Percentiles rank a stretch among this genome's conserved stretches.
Evolutionary conservation across 352 stramenopile species (phyloP).

Genomic region (Phytopythium montanum): DNA sequence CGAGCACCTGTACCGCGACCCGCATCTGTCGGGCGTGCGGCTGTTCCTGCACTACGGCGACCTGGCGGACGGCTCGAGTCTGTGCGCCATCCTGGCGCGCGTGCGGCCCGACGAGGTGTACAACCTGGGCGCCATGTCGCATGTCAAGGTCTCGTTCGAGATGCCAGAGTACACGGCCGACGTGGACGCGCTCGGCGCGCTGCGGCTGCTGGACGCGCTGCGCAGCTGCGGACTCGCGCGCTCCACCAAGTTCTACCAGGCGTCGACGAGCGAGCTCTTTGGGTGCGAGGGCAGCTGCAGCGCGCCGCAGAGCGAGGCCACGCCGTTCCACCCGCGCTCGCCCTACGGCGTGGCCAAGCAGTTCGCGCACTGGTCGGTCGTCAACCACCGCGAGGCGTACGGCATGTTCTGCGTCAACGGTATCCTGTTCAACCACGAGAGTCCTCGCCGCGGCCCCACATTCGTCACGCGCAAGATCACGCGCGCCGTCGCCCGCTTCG

Average conservation of each 20-base stretch:
- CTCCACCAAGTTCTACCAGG: constrained; percentile 92
- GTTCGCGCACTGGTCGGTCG: constrained; percentile 98
- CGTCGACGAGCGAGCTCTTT: constrained; percentile 98
- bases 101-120: constrained; percentile 98
- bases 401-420: constrained; percentile 94
- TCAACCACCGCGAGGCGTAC: constrained; percentile 99
- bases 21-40: constrained; percentile 91
- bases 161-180: constrained; percentile 99
- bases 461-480: constrained; percentile 99
- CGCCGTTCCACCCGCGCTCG: constrained; percentile 98
- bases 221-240: constrained; percentile 86
- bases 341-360: constrained; percentile 98
- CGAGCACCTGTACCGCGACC: constrained; percentile 97
- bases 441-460: constrained; percentile 94
- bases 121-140: constrained; percentile 98
- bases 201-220: constrained; percentile 97
- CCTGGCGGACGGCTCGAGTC: constrained; percentile 96
- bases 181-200: constrained; percentile 93
- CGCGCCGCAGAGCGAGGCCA: constrained; percentile 96
- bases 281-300: constrained; percentile 91
- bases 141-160: constrained; percentile 99
- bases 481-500: constrained; percentile 92
- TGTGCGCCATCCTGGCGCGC: constrained; percentile 95
- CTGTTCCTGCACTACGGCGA: constrained; percentile 99
- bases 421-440: constrained; percentile 99